Evolutionary conservation across 192 early-diverging fungal species (phyloP).

Genomic region (Entophlyctis luteolus): DNA sequence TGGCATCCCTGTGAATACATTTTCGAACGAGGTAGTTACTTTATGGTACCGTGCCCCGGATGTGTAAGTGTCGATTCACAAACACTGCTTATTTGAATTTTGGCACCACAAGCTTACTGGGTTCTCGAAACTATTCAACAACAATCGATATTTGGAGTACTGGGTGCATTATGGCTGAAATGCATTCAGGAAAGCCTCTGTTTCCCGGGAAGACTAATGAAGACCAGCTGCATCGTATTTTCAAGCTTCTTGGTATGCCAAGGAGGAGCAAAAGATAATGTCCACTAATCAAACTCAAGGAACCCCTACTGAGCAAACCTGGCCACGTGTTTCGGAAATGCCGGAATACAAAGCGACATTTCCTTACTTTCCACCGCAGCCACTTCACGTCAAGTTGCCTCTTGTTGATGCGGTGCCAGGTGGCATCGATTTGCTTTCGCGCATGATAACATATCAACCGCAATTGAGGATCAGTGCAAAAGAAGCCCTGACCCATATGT

Average conservation of each 20-base stretch:
- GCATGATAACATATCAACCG: neutral
- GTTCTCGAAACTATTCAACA: conserved; percentile 82
- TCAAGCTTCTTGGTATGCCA: conserved; percentile 43
- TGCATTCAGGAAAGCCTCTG: conserved; percentile 71
- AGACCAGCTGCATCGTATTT: conserved; percentile 91
- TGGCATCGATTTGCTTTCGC: conserved; percentile 68
- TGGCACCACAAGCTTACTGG: conserved; percentile 91
- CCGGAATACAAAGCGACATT: conserved; percentile 81
- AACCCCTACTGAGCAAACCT: conserved; percentile 72
- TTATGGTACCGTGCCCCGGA: conserved; percentile 61
- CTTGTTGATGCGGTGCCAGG: conserved; percentile 49
- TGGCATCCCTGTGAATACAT: conserved; percentile 83
- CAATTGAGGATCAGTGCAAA: conserved; percentile 78
- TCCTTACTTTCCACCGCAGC: conserved; percentile 63
- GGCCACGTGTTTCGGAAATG: conserved; percentile 70
- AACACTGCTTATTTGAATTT: no score
- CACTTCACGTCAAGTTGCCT: conserved; percentile 47
- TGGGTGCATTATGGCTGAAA: conserved; percentile 97
- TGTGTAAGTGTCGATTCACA: conserved; percentile 92
- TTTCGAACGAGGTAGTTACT: conserved; percentile 77
- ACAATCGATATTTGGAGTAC: conserved; percentile 97
- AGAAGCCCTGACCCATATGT: conserved; percentile 72
- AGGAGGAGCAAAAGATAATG: neutral
- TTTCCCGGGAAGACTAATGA: conserved; percentile 91
- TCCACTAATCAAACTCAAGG: conserved; percentile 36